Conservation (phyloP, 1,284 basidiomycete species). For the Chiua sp. region DNA sequence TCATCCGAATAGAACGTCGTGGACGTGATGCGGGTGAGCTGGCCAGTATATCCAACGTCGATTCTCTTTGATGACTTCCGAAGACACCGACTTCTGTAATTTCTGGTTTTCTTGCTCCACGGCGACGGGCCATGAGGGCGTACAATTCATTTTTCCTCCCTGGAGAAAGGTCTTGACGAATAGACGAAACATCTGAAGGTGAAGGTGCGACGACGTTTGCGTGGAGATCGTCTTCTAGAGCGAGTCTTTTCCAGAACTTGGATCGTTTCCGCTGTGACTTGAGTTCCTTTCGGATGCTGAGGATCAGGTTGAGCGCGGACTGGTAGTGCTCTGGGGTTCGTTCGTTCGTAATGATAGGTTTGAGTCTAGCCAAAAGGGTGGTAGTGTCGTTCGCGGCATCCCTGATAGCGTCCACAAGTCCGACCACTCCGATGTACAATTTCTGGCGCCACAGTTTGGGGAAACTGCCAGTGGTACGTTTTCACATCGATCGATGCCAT, state of each 20-base stretch:
- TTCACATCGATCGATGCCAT: too few relatives aligned
- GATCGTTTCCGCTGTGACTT: constrained; percentile 46
- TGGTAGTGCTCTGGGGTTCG: constrained; percentile 53
- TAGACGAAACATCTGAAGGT: constrained; percentile 55
- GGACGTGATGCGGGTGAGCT: constrained; percentile 32
- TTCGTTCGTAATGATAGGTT: constrained; percentile 46
- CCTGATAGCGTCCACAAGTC: constrained; percentile 54
- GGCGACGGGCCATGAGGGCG: constrained; percentile 38
- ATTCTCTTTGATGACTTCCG: constrained; percentile 20
- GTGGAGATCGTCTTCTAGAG: constrained; percentile 41
- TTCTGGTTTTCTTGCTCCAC: constrained; percentile 13
- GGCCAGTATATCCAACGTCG: constrained; percentile 25
- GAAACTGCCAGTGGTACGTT: too few relatives aligned
- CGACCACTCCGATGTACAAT: constrained; percentile 32
- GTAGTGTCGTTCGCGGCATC: constrained; percentile 44
- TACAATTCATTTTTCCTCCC: constrained; percentile 47
- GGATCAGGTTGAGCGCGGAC: constrained; percentile 53
- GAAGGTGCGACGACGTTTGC: constrained; percentile 51
- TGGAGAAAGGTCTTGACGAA: constrained; percentile 45
- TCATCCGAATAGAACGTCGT: constrained; percentile 21
- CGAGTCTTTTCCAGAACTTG: constrained; percentile 54
- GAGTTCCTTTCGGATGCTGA: constrained; percentile 50
- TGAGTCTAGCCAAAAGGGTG: constrained; percentile 51
- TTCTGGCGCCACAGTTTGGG: too few relatives aligned
- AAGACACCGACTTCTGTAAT: constrained; percentile 30